Conservation (phyloP, 106 monocot species). For the Acorus calamus region DNA sequence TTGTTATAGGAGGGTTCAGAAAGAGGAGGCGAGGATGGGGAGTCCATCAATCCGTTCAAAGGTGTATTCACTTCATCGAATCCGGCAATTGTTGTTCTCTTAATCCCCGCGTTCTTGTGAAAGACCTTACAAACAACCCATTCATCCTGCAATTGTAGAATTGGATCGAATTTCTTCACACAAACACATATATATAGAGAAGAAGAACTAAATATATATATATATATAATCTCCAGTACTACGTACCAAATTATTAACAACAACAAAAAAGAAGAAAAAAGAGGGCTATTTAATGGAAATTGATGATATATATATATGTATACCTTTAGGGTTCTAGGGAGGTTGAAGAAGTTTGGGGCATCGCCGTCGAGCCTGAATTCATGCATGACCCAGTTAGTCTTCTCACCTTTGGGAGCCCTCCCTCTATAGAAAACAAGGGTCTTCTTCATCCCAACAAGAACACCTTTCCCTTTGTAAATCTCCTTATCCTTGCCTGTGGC, state of each 20-base stretch:
- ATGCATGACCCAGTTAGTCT: conserved; percentile 90
- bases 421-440: conserved; percentile 80
- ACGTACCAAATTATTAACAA: too few species aligned
- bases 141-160: conserved; percentile 50
- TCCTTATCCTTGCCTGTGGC: conserved; percentile 88
- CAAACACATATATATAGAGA: neutral
- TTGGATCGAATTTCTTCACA: neutral
- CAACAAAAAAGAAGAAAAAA: too few species aligned
- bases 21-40: conserved; percentile 28
- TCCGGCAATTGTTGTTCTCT: conserved; percentile 14
- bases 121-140: conserved; percentile 72
- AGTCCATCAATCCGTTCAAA: conserved; percentile 16
- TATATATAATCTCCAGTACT: too few species aligned
- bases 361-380: conserved; percentile 64
- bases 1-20: conserved; percentile 19
- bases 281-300: neutral
- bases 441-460: conserved; percentile 78
- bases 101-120: conserved; percentile 33
- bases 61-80: conserved; percentile 19
- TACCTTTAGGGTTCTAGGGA: conserved; percentile 35
- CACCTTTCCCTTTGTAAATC: conserved; percentile 29
- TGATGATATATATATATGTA: neutral
- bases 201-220: neutral
- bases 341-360: conserved; percentile 9
- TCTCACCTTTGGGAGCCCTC: conserved; percentile 63